A percentile compares a stretch with the other conserved stretches of the same genome.
Evolutionary conservation across 2,329 filamentous ascomycete genomes (phyloP).

Genomic region (Aspergillus awamori): DNA sequence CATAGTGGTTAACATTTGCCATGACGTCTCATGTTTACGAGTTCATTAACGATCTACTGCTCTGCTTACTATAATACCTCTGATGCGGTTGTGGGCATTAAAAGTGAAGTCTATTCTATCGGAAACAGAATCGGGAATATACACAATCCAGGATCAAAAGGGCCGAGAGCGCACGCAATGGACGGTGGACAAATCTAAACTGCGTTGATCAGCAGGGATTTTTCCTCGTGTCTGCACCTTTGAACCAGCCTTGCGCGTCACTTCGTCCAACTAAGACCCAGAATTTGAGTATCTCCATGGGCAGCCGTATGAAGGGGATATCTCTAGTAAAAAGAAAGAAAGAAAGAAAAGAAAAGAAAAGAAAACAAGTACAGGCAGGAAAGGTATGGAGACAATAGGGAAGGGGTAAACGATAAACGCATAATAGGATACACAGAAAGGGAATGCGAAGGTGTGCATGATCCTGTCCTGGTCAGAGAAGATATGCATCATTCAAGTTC

Average conservation of each 20-base stretch:
- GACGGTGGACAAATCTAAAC: neutral
- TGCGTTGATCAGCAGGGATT: slow-evolving; percentile 14
- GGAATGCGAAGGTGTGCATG: slow-evolving; percentile 14
- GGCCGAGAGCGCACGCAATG: neutral
- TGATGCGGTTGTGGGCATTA: neutral
- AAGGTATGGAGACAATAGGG: slow-evolving; percentile 5
- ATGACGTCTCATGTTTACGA: neutral
- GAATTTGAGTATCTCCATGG: neutral
- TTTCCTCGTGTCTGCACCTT: slow-evolving; percentile 11
- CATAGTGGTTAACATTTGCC: neutral
- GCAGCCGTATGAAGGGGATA: neutral
- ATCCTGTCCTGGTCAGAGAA: neutral
- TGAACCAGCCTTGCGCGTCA: slow-evolving; percentile 18
- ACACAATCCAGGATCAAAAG: neutral
- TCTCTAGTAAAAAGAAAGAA: neutral
- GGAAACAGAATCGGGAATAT: slow-evolving; percentile 2
- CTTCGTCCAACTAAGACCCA: slow-evolving; percentile 1
- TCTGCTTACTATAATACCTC: neutral
- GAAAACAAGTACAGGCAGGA: neutral
- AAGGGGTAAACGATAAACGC: slow-evolving; percentile 10
- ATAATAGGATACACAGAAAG: slow-evolving; percentile 20
- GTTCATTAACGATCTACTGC: neutral
- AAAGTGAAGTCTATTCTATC: slow-evolving; percentile 14
- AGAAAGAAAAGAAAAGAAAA: neutral
- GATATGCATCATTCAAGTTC: neutral